Evolutionary conservation across 164 flowering plant species (phyloP).

Genomic region (Dillenia turbinata): DNA sequence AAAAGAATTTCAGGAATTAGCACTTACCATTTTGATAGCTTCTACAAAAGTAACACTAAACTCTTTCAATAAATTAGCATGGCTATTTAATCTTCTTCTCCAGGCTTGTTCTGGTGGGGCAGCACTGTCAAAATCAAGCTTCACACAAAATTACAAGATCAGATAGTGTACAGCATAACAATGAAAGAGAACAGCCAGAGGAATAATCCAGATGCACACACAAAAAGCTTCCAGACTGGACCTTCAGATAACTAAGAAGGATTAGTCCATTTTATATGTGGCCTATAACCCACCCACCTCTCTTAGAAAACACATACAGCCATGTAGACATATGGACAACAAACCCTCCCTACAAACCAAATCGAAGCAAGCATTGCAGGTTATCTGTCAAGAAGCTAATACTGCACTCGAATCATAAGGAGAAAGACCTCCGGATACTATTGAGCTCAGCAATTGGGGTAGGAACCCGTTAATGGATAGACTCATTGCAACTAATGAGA

Average conservation of each 20-base stretch:
- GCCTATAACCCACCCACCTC: neutral
- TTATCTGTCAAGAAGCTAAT: too few species aligned
- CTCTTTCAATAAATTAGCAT: conserved; percentile 84
- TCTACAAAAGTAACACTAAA: conserved; percentile 90
- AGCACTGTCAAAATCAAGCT: conserved; percentile 93
- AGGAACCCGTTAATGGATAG: too few species aligned
- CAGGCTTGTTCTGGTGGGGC: conserved; percentile 93
- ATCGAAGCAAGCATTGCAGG: too few species aligned
- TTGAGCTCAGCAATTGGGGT: too few species aligned
- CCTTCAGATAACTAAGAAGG: too few species aligned
- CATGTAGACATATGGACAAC: too few species aligned
- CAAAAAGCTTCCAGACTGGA: too few species aligned
- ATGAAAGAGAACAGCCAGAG: neutral
- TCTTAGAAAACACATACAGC: neutral
- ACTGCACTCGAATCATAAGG: too few species aligned
- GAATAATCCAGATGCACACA: neutral
- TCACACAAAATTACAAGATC: conserved; percentile 10
- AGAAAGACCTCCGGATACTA: too few species aligned
- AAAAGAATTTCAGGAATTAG: neutral
- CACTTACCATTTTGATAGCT: conserved; percentile 78
- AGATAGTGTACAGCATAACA: neutral
- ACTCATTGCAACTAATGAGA: too few species aligned
- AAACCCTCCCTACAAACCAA: too few species aligned
- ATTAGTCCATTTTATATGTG: too few species aligned
- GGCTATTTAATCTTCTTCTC: conserved; percentile 91